A percentile compares a stretch with the other conserved stretches of the same genome.
phyloP scores from a whole-genome alignment of 768 basidiomycete species.

The Tricholomella constricta region DNA sequence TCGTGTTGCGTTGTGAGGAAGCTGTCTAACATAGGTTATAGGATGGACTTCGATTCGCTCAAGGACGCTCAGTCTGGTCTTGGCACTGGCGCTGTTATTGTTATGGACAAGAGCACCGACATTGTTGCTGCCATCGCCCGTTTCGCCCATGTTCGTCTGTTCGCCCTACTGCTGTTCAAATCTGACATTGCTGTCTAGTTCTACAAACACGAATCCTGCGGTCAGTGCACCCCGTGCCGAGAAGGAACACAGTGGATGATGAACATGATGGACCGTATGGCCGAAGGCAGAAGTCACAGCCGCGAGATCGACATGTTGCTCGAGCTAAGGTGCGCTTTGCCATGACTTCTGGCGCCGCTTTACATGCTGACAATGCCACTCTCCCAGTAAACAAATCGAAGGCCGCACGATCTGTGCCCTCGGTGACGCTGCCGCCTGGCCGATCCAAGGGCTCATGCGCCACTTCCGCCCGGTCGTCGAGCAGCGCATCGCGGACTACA shows the following conservation, averaged over 20 bases:
- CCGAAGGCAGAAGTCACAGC: slow-evolving; percentile 84
- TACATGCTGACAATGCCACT: not conserved
- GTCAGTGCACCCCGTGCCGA: slow-evolving; percentile 93
- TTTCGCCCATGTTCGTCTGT: slow-evolving; percentile 67
- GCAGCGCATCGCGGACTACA: slow-evolving; percentile 77
- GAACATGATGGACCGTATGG: slow-evolving; percentile 99
- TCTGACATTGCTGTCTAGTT: slow-evolving; percentile 49
- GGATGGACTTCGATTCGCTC: slow-evolving; percentile 98
- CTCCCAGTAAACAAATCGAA: slow-evolving; percentile 86
- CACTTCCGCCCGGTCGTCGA: slow-evolving; percentile 98
- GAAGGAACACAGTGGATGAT: slow-evolving; percentile 99
- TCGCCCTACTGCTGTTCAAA: not conserved
- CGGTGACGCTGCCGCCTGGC: slow-evolving; percentile 98
- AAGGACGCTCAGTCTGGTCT: slow-evolving; percentile 96
- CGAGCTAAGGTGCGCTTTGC: slow-evolving; percentile 83
- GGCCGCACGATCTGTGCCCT: slow-evolving; percentile 96
- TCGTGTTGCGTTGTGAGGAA: not conserved
- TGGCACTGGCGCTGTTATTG: slow-evolving; percentile 97
- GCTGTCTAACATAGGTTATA: slow-evolving; percentile 28
- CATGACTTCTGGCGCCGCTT: not conserved
- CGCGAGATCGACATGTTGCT: slow-evolving; percentile 99
- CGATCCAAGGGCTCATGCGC: slow-evolving; percentile 96
- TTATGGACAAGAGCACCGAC: slow-evolving; percentile 98
- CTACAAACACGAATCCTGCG: slow-evolving; percentile 98
- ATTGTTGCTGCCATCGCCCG: slow-evolving; percentile 93